phyloP scores from a whole-genome alignment of 2,329 filamentous ascomycete species.

The Mollisia scopiformis region DNA sequence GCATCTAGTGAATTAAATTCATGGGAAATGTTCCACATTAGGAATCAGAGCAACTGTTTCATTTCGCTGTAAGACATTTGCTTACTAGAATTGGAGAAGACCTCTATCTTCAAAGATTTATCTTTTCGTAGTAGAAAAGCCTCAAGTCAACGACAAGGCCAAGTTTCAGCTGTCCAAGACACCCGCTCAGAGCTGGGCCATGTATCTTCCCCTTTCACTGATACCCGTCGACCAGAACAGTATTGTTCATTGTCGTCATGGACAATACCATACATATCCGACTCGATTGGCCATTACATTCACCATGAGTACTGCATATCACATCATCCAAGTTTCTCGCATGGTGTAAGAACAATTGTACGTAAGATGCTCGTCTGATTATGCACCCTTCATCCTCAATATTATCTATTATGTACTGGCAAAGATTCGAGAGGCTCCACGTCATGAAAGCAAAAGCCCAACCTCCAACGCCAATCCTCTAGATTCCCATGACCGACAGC shows the following conservation, averaged over 20 bases:
- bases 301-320: not conserved
- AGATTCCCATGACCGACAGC: slow-evolving; percentile 19
- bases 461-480: slow-evolving; percentile 3
- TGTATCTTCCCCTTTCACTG: not conserved
- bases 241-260: not conserved
- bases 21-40: not conserved
- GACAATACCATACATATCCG: not conserved
- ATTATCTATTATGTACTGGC: slow-evolving; percentile 5
- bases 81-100: not conserved
- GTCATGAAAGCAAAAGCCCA: not conserved
- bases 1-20: not conserved
- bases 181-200: not conserved
- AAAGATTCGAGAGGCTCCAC: not conserved
- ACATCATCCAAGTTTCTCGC: not conserved
- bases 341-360: not conserved
- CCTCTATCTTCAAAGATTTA: not conserved
- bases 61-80: slow-evolving; percentile 1
- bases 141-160: not conserved
- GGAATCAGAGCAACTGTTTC: not conserved
- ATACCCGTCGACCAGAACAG: not conserved
- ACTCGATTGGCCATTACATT: not conserved
- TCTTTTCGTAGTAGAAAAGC: not conserved
- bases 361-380: not conserved
- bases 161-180: not conserved
- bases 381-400: not conserved